Base-by-base conservation (phyloP, 2,329 filamentous ascomycete species). In the Curvularia sp. region DNA sequence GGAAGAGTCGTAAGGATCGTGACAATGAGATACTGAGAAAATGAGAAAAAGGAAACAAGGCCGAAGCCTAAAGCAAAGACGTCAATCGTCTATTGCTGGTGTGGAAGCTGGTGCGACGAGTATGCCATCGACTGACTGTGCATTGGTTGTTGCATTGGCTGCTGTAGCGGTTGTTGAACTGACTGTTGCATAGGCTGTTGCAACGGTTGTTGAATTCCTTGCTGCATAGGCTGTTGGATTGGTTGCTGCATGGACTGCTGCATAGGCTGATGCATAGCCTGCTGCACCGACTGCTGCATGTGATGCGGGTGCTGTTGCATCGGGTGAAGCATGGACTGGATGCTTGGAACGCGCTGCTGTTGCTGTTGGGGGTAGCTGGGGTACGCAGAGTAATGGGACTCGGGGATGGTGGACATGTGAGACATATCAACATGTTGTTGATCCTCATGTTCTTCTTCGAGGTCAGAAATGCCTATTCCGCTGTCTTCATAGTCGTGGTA, bases 401-500 rank as follows among this genome's bases (percentile, higher is more conserved):
- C 66, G 48, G 68, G 60, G 39, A 67, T 58, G 53, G 69, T 64
- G 26, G 68, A 61, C 49, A 67, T 59, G 53, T 68, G 64, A 18
- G 67, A 62, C 58, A 72, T 58, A 53, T 70, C 71, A 38, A 60
- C 53, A 58, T 66, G 70, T 58, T 68, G 71, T 58, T 68, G 71
- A 58, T 76, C 73, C 62, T 76, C 72, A 67, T 69, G 61, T 63
- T 78, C 76, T 75, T 76, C 77, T 70, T 82, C 80, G 76, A 78
- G 75, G 73, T 83, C 81, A 71, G 81, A 82, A 70, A 78, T 73
- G 66, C 85, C 88, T 80, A 90, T 85, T 72, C 87, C 88, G 79
- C 86, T 89, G 80, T 92, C 89, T 80, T 90, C 89, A 79, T 79
- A 75, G 66, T 80, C 77, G 66, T 72, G 73, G 71, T 79, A 77